These are phyloP conservation scores for Leccinum disarticulatum DNA, from an alignment of 768 basidiomycete genomes.

Conservation along the genomic window DNA sequence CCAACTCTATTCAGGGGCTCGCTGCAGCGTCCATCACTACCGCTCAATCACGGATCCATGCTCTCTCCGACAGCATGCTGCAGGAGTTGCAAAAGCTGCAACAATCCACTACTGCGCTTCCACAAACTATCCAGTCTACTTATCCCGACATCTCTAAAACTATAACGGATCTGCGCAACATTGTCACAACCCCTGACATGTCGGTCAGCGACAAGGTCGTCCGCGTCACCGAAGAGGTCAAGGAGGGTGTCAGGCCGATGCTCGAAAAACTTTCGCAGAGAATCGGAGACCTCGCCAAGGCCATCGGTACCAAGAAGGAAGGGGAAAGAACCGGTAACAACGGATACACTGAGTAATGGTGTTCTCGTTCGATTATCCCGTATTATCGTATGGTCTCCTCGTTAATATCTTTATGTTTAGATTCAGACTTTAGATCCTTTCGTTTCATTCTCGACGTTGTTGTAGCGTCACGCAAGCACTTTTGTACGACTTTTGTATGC, in stretches of 20 bases:
- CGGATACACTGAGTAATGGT: slow-evolving; percentile 13
- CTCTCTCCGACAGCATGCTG: slow-evolving; percentile 66
- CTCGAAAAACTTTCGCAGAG: slow-evolving; percentile 51
- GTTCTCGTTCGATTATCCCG: neutral
- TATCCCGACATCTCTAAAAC: slow-evolving; percentile 55
- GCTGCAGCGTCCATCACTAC: slow-evolving; percentile 55
- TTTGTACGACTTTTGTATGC: slow-evolving; percentile 19
- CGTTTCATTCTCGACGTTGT: slow-evolving; percentile 11
- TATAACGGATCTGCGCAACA: slow-evolving; percentile 51
- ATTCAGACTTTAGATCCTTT: slow-evolving; percentile 28
- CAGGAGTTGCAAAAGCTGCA: slow-evolving; percentile 66
- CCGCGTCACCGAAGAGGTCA: slow-evolving; percentile 57
- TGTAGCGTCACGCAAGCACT: slow-evolving; percentile 20
- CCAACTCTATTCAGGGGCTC: slow-evolving; percentile 57
- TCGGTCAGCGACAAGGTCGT: slow-evolving; percentile 62
- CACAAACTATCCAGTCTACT: slow-evolving; percentile 57
- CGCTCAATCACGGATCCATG: slow-evolving; percentile 57
- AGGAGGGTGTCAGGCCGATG: slow-evolving; percentile 58
- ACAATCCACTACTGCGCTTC: slow-evolving; percentile 55
- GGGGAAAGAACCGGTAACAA: slow-evolving; percentile 15
- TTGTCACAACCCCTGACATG: slow-evolving; percentile 53
- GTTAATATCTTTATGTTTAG: slow-evolving; percentile 22
- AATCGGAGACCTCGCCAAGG: slow-evolving; percentile 31
- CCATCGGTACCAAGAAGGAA: slow-evolving; percentile 31
- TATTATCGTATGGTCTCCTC: slow-evolving; percentile 10